Base-by-base conservation (phyloP, 2,329 filamentous ascomycete species). In the Exophiala sp. region DNA sequence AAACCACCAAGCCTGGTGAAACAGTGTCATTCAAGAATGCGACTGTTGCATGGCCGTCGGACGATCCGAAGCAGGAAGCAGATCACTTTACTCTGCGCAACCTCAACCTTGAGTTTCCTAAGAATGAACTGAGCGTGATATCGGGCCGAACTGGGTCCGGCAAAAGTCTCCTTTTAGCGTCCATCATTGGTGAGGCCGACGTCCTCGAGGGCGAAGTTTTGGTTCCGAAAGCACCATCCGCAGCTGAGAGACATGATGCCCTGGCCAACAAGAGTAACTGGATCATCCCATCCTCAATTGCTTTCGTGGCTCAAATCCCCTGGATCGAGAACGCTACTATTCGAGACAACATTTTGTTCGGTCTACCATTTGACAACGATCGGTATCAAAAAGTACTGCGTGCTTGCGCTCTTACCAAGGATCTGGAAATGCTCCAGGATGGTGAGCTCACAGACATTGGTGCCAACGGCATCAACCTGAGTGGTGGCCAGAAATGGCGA, bases 251-350 rank as follows among this genome's bases (percentile, higher is more conserved):
- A 30, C 76, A 78, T 54, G 83, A 87, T 58, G 64, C 69, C 45
- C 77, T 81, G 54, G 85, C 85, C 1, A 83, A 69, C 11, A 68
- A 61, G 40, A 66, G 66, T 2, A 72, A 86, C 57, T 89, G 86
- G 86, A 81, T 85, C 38, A 75, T 88, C 13, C 76, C 82, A 6
- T 76, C 77, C 2, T 78, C 83, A 1, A 76, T 89, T 41, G 86
- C 86, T 0, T 91, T 83, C 59, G 84, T 90, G 27, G 80, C 83
- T 1, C 86, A 90, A 63, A 88, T 85, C 6, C 86, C 87, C 0
- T 93, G 86, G 87, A 86, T 93, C 42, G 86, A 91, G 62, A 91
- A 90, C 59, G 85, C 83, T 1, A 85, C 81, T 4, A 82, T 94
- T 54, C 81, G 78, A 48, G 82, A 88, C 38, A 94, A 93, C 59